Base-by-base conservation (phyloP, 2,329 filamentous ascomycete genomes). In the Davidsoniella virescens region DNA sequence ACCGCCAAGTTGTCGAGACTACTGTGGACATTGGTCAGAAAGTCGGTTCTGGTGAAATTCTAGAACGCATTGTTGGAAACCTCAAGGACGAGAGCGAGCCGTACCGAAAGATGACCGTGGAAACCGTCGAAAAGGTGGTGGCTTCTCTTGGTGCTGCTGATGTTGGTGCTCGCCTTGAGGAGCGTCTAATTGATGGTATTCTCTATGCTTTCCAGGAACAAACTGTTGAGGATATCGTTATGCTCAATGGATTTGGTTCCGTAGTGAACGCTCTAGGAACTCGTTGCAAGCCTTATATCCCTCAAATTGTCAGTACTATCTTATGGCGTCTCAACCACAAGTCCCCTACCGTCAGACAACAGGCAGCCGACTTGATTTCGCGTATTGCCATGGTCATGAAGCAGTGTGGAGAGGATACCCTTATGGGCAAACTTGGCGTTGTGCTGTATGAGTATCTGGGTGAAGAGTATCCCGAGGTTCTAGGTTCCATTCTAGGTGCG, bases 321-420 rank as follows among this genome's bases (percentile, higher is more conserved):
- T 78, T 98, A 18, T 95, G 87, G 83, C 78, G 92, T 26, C 70
- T 98, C 54, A 96, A 96, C 75, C 95, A 98, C 73, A 96, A 96
- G 68, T 93, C 87, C 4, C 84, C 92, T 6, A 94, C 90, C 1
- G 92, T 98, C 37, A 84, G 92, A 56, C 92, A 98, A 64, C 92
- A 98, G 66, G 88, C 92, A 2, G 92, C 92, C 4, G 92, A 98
- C 64, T 75, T 98, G 43, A 93, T 98, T 57, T 94, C 88, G 7
- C 85, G 92, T 18, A 94, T 98, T 59, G 92, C 92, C 4, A 90
- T 95, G 74, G 90, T 96, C 47, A 96, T 98, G 88, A 93, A 93
- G 68, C 88, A 96, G 67, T 98, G 92, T 62, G 88, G 87, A 47
- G 90, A 98, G 64, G 92, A 98, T 64, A 84, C 84, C 1, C 74